Conservation (phyloP, 2,329 filamentous ascomycete species). For the Cytospora piceicola region DNA sequence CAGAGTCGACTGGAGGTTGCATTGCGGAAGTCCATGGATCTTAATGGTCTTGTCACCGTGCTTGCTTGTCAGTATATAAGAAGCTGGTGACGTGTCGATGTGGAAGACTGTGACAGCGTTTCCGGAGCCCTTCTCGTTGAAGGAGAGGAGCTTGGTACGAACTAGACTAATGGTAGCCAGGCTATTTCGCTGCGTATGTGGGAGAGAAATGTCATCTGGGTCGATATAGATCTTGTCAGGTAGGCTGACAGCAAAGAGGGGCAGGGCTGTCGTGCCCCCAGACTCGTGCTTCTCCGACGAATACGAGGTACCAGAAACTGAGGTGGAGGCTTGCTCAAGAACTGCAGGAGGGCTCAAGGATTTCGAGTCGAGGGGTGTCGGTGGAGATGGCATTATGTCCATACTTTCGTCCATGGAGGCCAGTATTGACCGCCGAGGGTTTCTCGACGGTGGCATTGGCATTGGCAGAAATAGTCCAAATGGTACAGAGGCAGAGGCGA, state of each 20-base stretch:
- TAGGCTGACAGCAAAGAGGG: slow-evolving; percentile 22
- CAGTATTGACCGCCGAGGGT: slow-evolving; percentile 10
- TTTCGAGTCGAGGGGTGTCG: background rate
- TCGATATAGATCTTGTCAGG: slow-evolving; percentile 28
- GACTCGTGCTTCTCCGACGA: slow-evolving; percentile 9
- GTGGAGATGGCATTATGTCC: background rate
- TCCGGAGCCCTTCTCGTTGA: slow-evolving; percentile 37
- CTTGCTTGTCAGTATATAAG: slow-evolving; percentile 42
- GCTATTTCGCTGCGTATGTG: background rate
- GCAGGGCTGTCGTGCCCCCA: background rate
- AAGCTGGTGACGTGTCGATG: slow-evolving; percentile 42
- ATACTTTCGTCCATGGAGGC: slow-evolving; percentile 10
- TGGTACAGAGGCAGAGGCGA: slow-evolving; percentile 2
- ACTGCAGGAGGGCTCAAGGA: background rate
- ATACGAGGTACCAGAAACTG: background rate
- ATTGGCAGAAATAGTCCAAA: background rate
- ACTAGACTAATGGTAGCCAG: background rate
- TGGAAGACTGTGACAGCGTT: slow-evolving; percentile 40
- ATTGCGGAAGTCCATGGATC: slow-evolving; percentile 36
- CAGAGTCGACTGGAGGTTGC: slow-evolving; percentile 37
- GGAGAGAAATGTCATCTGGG: slow-evolving; percentile 6
- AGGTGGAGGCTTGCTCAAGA: background rate
- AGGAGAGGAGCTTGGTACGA: slow-evolving; percentile 34
- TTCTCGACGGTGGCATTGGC: slow-evolving; percentile 4
- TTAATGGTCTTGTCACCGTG: slow-evolving; percentile 39